Base-by-base conservation (phyloP, 1,139 yeast species). In the Groenewaldozyma sp. region DNA sequence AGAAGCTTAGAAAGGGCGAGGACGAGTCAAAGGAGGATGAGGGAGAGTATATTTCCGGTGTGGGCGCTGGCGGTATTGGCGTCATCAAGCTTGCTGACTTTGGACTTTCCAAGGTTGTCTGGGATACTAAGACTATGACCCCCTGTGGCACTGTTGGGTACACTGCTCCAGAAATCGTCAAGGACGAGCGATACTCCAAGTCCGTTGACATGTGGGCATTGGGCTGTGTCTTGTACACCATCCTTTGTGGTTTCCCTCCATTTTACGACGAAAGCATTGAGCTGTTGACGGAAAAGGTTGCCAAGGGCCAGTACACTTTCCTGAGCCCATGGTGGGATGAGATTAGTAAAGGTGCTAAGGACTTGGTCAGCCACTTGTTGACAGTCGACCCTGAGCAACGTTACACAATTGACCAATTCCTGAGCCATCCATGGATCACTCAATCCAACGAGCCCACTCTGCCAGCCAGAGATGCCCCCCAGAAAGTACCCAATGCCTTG, bases 271-370 rank as follows among this genome's bases (percentile, higher is more conserved):
- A 87, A 50, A 76, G 79, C 52, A 79, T 83, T 46, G 84, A 82
- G 48, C 72, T 73, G n/a, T 64, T 88, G 47, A 83, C 95, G 1
- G 76, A 73, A 51, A 87, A 87, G 58, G 94, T 88, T 33, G 77
- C 93, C 10, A 70, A 70, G 40, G 96, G 96, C 21, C 82, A 84
- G 51, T 88, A 72, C 58, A 79, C 82, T 13, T 88, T 87, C 58
- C 65, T 88, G 43, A 68, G 76, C 42, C 97, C 97, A 0, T 88
- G 97, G 97, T 88, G 97, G 97, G 96, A 88, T 60, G 95, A 88
- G 52, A 82, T 88, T 32, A 74, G 84, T 44, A 58, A 54, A 31
- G 84, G 81, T 17, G 97, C 95, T 5, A 86, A 86, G 59, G 67
- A 73, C 51, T 78, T 94, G 61, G 95, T 88, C 7, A 61, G 76